Conservation (phyloP, 192 early-diverging fungal species). For the Backusella liffmaniae region DNA sequence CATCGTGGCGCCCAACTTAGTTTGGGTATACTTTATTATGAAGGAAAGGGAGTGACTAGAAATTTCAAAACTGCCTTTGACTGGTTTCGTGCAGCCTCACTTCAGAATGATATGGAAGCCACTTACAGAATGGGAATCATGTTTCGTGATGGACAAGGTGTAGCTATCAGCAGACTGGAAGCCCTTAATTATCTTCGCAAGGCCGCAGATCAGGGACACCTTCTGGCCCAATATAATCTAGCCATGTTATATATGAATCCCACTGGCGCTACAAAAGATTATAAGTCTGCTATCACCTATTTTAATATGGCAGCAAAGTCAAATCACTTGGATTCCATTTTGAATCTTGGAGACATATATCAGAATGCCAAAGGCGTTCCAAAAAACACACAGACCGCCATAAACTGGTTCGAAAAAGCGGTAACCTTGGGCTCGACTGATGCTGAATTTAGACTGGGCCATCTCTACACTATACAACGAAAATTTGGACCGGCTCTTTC, state of each 20-base stretch:
- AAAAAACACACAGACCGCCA: conserved; percentile 59
- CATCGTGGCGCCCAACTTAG: background rate
- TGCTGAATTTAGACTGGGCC: conserved; percentile 75
- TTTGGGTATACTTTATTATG: conserved; percentile 23
- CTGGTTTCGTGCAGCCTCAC: conserved; percentile 33
- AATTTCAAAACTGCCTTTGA: conserved; percentile 26
- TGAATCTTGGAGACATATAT: conserved; percentile 27
- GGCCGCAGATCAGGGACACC: conserved; percentile 2
- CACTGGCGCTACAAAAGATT: background rate
- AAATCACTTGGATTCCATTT: conserved; percentile 16
- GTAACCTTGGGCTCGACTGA: conserved; percentile 63
- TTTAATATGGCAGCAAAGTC: background rate
- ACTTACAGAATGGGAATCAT: conserved; percentile 18
- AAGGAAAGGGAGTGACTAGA: conserved; percentile 24
- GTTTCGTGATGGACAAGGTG: conserved; percentile 30
- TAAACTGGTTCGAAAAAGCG: conserved; percentile 61
- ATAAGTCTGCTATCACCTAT: background rate
- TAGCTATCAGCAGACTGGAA: background rate
- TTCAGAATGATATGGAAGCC: conserved; percentile 25
- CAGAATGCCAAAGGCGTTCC: conserved; percentile 40
- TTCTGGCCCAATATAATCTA: background rate
- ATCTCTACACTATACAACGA: conserved; percentile 71
- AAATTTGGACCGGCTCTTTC: conserved; percentile 57
- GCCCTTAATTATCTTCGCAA: conserved; percentile 34
- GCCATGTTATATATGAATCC: background rate